A percentile compares a stretch with the other conserved stretches of the same genome.
Conservation (phyloP, 805 yeast genomes). For the Starmerella floricola region DNA sequence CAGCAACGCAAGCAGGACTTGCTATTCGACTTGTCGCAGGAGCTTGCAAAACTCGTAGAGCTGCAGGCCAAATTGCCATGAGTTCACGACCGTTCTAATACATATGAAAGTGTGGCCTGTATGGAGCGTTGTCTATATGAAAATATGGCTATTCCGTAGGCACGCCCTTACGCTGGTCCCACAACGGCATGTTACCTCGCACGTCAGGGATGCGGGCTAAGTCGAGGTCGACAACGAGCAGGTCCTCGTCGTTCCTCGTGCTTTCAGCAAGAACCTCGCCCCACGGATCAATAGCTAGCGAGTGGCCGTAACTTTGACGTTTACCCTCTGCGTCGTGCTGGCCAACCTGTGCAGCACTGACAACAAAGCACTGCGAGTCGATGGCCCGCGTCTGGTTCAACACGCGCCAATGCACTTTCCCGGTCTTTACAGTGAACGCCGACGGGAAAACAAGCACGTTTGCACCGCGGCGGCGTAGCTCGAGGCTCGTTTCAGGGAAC, state of each 20-base stretch:
- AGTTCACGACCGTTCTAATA: too few relatives aligned
- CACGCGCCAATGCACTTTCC: slow-evolving; percentile 78
- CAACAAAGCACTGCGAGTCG: slow-evolving; percentile 74
- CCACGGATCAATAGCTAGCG: slow-evolving; percentile 85
- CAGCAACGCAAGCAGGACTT: slow-evolving; percentile 13
- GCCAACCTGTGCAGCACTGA: slow-evolving; percentile 85
- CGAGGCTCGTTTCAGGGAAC: slow-evolving; percentile 58
- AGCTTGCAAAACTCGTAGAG: slow-evolving; percentile 1
- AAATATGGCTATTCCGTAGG: background rate
- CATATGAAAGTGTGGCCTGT: too few relatives aligned
- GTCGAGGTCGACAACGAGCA: slow-evolving; percentile 61
- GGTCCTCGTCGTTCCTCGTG: slow-evolving; percentile 68
- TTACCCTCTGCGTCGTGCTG: slow-evolving; percentile 52
- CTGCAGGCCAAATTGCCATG: too few relatives aligned
- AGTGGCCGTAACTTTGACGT: slow-evolving; percentile 75
- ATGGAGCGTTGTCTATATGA: too few relatives aligned
- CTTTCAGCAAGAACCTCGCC: slow-evolving; percentile 70
- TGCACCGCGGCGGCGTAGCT: slow-evolving; percentile 58
- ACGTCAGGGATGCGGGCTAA: slow-evolving; percentile 43
- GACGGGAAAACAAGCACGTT: slow-evolving; percentile 71
- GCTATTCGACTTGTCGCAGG: slow-evolving; percentile 7
- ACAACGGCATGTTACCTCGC: slow-evolving; percentile 58
- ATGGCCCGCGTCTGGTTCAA: slow-evolving; percentile 77
- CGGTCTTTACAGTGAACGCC: slow-evolving; percentile 87
- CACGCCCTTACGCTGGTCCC: slow-evolving; percentile 38